Evolutionary conservation across 257 asterid species (phyloP).

Genomic region (Solanum rostratum): DNA sequence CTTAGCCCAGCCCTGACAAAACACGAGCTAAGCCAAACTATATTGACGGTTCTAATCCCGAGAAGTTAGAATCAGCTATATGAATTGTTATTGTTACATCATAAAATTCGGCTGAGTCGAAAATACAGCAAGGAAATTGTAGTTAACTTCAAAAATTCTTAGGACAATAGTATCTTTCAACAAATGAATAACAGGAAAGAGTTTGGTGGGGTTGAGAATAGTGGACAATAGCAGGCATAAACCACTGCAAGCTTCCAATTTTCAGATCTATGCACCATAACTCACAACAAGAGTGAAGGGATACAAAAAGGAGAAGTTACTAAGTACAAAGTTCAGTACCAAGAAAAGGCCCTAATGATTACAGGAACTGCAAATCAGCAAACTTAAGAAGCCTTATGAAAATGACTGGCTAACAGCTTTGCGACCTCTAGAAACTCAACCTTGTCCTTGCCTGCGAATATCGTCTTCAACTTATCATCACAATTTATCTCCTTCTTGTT

Average conservation of each 20-base stretch:
- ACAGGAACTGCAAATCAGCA: background rate
- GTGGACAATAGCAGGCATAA: background rate
- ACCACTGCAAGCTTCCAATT: background rate
- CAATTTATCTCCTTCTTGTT: constrained; percentile 53
- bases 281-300: background rate
- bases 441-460: constrained; percentile 47
- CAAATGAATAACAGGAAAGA: background rate
- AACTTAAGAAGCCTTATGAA: constrained; percentile 28
- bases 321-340: background rate
- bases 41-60: no score
- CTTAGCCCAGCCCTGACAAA: no score
- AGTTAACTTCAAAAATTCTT: background rate
- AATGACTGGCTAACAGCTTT: constrained; percentile 37
- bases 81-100: background rate
- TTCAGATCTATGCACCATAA: background rate
- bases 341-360: background rate
- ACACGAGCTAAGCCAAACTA: no score
- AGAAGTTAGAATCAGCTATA: background rate
- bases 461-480: constrained; percentile 49
- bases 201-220: background rate
- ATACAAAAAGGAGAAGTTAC: background rate
- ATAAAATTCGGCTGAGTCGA: background rate
- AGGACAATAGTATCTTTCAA: background rate
- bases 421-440: constrained; percentile 42
- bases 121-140: background rate